phyloP scores from a whole-genome alignment of 2,329 filamentous ascomycete species.

The Aspergillus hortae region DNA sequence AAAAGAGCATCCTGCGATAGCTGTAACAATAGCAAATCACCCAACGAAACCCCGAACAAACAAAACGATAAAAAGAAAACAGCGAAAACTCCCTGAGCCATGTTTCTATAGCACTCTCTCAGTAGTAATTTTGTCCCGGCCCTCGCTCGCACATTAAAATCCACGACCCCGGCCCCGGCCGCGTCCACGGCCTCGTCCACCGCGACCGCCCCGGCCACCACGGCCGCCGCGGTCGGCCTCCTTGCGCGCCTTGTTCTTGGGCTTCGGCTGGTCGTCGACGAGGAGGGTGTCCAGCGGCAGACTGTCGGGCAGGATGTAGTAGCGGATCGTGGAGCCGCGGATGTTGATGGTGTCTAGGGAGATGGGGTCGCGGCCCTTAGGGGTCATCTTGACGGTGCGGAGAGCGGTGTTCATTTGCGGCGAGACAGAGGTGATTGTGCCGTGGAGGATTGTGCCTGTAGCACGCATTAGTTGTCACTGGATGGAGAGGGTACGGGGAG shows the following conservation, averaged over 20 bases:
- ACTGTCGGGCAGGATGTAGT: constrained; percentile 93
- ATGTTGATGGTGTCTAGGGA: constrained; percentile 94
- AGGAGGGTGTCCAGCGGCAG: constrained; percentile 91
- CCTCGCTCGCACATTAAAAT: constrained; percentile 17
- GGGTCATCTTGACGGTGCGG: constrained; percentile 94
- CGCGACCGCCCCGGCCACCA: constrained; percentile 46
- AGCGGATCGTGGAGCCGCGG: constrained; percentile 91
- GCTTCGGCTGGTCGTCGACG: constrained; percentile 95
- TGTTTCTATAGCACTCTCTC: constrained; percentile 3
- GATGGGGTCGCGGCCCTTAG: constrained; percentile 80
- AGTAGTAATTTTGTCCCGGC: no score
- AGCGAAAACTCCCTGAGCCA: constrained; percentile 6
- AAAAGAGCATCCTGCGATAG: neutral
- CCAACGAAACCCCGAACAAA: constrained; percentile 13
- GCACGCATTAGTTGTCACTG: neutral
- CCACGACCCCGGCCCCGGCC: constrained; percentile 46
- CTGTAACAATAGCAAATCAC: constrained; percentile 13
- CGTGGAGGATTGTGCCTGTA: constrained; percentile 87
- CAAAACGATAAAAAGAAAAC: constrained; percentile 12
- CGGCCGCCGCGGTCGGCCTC: constrained; percentile 60
- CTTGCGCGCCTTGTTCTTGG: constrained; percentile 99
- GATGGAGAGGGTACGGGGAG: constrained; percentile 2
- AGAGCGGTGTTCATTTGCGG: constrained; percentile 98
- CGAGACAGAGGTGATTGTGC: constrained; percentile 93
- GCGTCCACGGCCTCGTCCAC: constrained; percentile 51